Evolutionary conservation across 106 monocot species (phyloP).

Genomic region (Dendrobium huoshanense): DNA sequence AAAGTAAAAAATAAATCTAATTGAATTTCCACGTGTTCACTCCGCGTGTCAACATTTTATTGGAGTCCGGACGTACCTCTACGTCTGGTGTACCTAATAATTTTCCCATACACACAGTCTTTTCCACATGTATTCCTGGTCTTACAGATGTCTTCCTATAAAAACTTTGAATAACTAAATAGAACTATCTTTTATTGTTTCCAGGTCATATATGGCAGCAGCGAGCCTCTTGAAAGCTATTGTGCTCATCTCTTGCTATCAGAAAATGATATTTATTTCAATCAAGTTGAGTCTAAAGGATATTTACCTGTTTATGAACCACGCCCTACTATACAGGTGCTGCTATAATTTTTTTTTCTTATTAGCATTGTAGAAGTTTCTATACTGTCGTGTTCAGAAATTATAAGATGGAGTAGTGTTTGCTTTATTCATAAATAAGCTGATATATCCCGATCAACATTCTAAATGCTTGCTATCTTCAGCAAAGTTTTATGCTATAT

Average conservation of each 20-base stretch:
- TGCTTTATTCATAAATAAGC: background rate
- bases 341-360: background rate
- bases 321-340: conserved; percentile 68
- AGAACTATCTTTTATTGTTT: background rate
- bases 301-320: conserved; percentile 69
- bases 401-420: background rate
- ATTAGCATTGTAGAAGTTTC: background rate
- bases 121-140: background rate
- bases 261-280: conserved; percentile 89
- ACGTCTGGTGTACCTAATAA: too few species aligned
- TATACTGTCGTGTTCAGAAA: background rate
- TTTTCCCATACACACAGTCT: background rate
- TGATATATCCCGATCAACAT: too few species aligned
- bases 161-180: background rate
- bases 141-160: background rate
- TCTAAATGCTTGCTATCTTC: background rate
- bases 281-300: conserved; percentile 53
- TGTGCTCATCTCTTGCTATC: conserved; percentile 87
- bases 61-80: too few species aligned
- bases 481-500: background rate
- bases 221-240: conserved; percentile 76
- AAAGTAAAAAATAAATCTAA: too few species aligned
- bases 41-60: too few species aligned
- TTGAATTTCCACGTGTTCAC: too few species aligned
- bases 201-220: conserved; percentile 84